A percentile compares a stretch with the other conserved stretches of the same genome.
Evolutionary conservation across 169 alveolate species (phyloP).

Genomic region (Cystoisospora suis): DNA sequence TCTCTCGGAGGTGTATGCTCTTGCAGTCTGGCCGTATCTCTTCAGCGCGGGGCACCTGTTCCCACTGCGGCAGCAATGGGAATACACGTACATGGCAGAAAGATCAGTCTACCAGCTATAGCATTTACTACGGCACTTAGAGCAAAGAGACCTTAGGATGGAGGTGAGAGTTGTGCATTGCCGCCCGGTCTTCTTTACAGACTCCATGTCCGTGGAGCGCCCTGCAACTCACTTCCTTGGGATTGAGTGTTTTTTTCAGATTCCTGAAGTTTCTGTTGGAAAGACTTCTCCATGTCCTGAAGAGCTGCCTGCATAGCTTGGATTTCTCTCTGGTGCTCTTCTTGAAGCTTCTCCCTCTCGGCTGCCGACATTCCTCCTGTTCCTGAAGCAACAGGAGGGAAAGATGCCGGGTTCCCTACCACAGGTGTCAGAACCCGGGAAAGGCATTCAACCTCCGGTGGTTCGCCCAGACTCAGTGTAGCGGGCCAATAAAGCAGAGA

Average conservation of each 20-base stretch:
- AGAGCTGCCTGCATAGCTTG: slow-evolving; percentile 64
- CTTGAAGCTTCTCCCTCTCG: slow-evolving; percentile 44
- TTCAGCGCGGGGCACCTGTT: no score
- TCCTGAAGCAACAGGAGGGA: not conserved
- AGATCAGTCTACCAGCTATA: no score
- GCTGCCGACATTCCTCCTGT: slow-evolving; percentile 11
- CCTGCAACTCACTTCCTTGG: not conserved
- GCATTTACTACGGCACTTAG: no score
- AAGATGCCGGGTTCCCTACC: not conserved
- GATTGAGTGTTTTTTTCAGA: not conserved
- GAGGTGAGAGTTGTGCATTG: not conserved
- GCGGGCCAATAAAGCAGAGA: no score
- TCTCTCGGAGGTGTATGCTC: no score
- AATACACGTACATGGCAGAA: no score
- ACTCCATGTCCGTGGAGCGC: not conserved
- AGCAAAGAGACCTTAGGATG: no score
- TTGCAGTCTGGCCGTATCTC: no score
- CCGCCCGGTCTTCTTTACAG: not conserved
- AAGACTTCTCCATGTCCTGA: slow-evolving; percentile 46
- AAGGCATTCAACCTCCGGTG: no score
- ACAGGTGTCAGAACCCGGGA: no score
- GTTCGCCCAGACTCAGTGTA: no score
- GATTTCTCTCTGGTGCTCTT: slow-evolving; percentile 66
- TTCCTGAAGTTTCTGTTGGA: slow-evolving; percentile 43
- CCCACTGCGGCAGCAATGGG: no score